Evolutionary conservation across 1,284 basidiomycete genomes (phyloP).

Genomic region (Papiliotrema fonsecae): DNA sequence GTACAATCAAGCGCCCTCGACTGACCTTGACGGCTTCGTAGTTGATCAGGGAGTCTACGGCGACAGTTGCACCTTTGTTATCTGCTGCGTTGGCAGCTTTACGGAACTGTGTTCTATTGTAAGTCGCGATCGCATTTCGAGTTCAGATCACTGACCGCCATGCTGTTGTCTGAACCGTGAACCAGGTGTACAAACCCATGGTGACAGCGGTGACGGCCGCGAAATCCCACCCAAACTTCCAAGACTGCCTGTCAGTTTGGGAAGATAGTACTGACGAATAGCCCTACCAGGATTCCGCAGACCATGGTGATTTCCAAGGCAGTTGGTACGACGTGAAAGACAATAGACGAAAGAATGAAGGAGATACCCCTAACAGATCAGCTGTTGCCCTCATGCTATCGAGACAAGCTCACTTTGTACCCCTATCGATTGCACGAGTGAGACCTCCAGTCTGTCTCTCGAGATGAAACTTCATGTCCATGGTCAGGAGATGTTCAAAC

Average conservation of each 20-base stretch:
- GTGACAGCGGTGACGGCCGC: slow-evolving; percentile 83
- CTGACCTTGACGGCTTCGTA: slow-evolving; percentile 94
- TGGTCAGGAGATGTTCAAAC: slow-evolving; percentile 83
- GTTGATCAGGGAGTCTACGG: slow-evolving; percentile 93
- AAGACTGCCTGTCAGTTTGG: slow-evolving; percentile 57
- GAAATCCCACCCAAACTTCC: slow-evolving; percentile 96
- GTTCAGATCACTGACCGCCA: slow-evolving; percentile 64
- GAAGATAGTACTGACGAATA: background rate
- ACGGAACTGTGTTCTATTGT: slow-evolving; percentile 77
- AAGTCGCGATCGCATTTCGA: background rate
- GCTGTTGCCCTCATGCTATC: background rate
- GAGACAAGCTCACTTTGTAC: slow-evolving; percentile 70
- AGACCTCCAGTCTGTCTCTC: slow-evolving; percentile 91
- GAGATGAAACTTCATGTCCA: slow-evolving; percentile 91
- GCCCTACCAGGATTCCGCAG: slow-evolving; percentile 84
- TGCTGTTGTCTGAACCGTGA: slow-evolving; percentile 89
- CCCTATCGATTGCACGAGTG: slow-evolving; percentile 92
- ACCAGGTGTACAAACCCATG: slow-evolving; percentile 92
- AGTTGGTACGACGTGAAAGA: slow-evolving; percentile 94
- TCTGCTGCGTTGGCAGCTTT: slow-evolving; percentile 94
- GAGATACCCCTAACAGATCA: slow-evolving; percentile 73
- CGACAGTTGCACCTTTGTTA: slow-evolving; percentile 88
- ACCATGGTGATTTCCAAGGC: slow-evolving; percentile 95
- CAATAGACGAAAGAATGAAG: slow-evolving; percentile 85
- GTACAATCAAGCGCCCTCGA: background rate